Evolutionary conservation across 1,139 yeast genomes (phyloP), one percentile per base, ranked within the genome.

Genomic region (Pichia sp.): DNA sequence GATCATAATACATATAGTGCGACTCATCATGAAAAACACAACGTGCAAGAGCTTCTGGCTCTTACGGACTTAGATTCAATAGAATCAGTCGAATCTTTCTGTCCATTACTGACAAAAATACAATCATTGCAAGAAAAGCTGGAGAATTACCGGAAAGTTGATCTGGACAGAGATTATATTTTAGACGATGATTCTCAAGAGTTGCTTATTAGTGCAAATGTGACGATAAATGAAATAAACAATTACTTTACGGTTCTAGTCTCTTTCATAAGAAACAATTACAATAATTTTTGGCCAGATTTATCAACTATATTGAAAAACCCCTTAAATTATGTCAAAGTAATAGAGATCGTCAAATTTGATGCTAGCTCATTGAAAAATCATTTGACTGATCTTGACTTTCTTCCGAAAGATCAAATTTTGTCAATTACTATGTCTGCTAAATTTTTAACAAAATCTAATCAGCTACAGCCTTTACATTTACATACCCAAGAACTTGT

Each of bases 371-470:
- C 30, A 6, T 40, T 51, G 2, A 47, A 38, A 12, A 71, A 71
- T 37, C 12, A 21, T 4, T 47, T 53, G 0, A 56, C 63, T 14
- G 59, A 80, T 34, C 63, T 64, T 38, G 46, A 48, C 1, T 64
- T 78, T 34, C 53, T 81, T 2, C 60, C 75, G 5, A 74, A 72
- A 40, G 94, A 88, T 39, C 83, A 83, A 50, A 67, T 79, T 0
- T 68, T 88, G 56, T 81, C 85, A 3, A 62, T 88, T 6, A 73
- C 82, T 2, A 84, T 88, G 82, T 75, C 95, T 0, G 79, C 85
- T 2, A 66, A 79, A 15, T 69, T 66, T 50, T 42, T 62, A 49
- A 31, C 40, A 24, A 43, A 50, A 37, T 34, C 48, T 4, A n/a
- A 23, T 0, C 36, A 38, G 15, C 35, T 36, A 3, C 8, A 9